A percentile compares a stretch with the other conserved stretches of the same genome.
phyloP scores from a whole-genome alignment of 1,284 basidiomycete species.

The Ceratobasidium sp. region DNA sequence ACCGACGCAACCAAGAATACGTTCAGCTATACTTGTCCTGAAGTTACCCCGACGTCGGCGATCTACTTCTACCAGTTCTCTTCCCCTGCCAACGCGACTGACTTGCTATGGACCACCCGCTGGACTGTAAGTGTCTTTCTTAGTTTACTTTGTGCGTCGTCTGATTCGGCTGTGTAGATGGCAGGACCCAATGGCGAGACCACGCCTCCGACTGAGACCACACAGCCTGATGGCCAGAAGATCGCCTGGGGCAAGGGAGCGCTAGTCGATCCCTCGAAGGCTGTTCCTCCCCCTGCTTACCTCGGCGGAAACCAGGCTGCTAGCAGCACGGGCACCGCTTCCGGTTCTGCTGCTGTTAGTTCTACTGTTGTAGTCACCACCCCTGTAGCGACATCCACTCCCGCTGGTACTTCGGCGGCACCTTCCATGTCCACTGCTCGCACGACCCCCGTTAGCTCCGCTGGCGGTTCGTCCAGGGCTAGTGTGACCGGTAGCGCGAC shows the following conservation, averaged over 20 bases:
- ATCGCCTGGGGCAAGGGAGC: slow-evolving; percentile 47
- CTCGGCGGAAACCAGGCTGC: slow-evolving; percentile 15
- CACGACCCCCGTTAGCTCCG: neutral
- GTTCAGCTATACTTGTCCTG: slow-evolving; percentile 48
- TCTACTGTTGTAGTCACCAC: neutral
- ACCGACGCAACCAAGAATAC: slow-evolving; percentile 43
- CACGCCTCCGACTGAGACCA: slow-evolving; percentile 37
- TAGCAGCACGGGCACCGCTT: slow-evolving; percentile 4
- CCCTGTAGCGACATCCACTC: neutral
- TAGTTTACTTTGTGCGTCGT: neutral
- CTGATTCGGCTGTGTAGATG: slow-evolving; percentile 33
- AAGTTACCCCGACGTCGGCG: slow-evolving; percentile 45
- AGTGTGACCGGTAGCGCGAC: slow-evolving; percentile 16
- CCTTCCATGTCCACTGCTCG: neutral
- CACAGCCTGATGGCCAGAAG: slow-evolving; percentile 45
- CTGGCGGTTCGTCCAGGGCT: neutral
- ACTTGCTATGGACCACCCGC: slow-evolving; percentile 49
- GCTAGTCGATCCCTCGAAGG: slow-evolving; percentile 42
- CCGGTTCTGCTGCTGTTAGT: slow-evolving; percentile 13
- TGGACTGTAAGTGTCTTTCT: slow-evolving; percentile 44
- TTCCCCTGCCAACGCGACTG: slow-evolving; percentile 19
- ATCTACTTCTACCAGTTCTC: slow-evolving; percentile 52
- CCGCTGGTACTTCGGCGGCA: neutral
- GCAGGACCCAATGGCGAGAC: slow-evolving; percentile 38
- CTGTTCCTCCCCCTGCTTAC: slow-evolving; percentile 32